Percentiles rank a stretch among this genome's conserved stretches.
Conservation (phyloP, 1,139 yeast species). For the Taphrina communis region DNA sequence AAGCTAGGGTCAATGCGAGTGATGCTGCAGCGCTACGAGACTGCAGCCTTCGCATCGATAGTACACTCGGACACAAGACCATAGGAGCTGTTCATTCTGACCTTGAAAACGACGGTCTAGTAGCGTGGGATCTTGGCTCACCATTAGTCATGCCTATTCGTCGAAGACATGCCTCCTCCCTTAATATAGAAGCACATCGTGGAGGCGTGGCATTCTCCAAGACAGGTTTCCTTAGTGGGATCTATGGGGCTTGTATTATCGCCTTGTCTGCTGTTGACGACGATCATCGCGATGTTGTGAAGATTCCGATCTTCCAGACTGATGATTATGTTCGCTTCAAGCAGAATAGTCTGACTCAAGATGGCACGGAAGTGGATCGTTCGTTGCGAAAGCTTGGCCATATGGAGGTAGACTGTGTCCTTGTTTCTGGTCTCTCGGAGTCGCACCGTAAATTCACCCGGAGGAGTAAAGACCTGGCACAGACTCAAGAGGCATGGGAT, state of each 20-base stretch:
- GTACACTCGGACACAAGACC: slow-evolving; percentile 34
- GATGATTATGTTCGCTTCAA: slow-evolving; percentile 39
- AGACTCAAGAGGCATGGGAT: slow-evolving; percentile 40
- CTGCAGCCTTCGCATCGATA: slow-evolving; percentile 36
- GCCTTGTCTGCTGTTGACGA: slow-evolving; percentile 38
- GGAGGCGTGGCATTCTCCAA: slow-evolving; percentile 39
- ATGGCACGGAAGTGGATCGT: slow-evolving; percentile 16
- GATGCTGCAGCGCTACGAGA: slow-evolving; percentile 35
- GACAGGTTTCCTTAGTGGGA: slow-evolving; percentile 33
- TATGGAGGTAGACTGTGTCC: slow-evolving; percentile 33
- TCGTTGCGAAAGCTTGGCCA: slow-evolving; percentile 27
- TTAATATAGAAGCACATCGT: slow-evolving; percentile 31
- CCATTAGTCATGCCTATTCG: slow-evolving; percentile 30
- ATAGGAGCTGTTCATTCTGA: slow-evolving; percentile 33
- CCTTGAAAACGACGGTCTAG: slow-evolving; percentile 4
- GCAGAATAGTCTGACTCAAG: slow-evolving; percentile 28
- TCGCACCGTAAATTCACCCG: slow-evolving; percentile 23
- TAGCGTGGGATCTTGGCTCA: slow-evolving; percentile 30
- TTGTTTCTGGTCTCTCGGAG: slow-evolving; percentile 23
- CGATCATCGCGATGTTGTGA: slow-evolving; percentile 19
- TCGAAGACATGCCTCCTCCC: slow-evolving; percentile 32
- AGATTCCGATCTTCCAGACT: slow-evolving; percentile 36
- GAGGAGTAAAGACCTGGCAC: slow-evolving; percentile 30
- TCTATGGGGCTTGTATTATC: slow-evolving; percentile 33
- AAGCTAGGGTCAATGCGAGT: slow-evolving; percentile 23